phyloP scores from a whole-genome alignment of 164 flowering plant species.

The Chloranthus sessilifolius region DNA sequence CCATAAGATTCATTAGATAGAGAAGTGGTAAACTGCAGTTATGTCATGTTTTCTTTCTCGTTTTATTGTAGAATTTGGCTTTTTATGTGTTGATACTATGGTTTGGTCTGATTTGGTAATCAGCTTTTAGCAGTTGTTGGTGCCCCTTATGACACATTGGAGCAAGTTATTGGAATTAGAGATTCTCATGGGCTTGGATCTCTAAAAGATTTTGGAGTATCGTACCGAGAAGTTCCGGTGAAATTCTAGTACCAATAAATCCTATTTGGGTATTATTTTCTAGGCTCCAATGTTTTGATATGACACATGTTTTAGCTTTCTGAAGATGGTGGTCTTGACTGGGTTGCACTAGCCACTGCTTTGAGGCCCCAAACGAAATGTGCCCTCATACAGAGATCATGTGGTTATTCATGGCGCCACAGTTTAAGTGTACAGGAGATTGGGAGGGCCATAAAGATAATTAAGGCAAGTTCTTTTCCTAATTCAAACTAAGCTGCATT shows the following conservation, averaged over 20 bases:
- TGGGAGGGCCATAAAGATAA: slow-evolving; percentile 61
- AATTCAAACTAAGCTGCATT: too few relatives aligned
- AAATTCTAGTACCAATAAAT: slow-evolving; percentile 9
- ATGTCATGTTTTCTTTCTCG: neutral
- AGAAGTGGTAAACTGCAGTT: neutral
- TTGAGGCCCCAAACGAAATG: slow-evolving; percentile 70
- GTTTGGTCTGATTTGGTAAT: slow-evolving; percentile 25
- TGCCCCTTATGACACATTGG: slow-evolving; percentile 88
- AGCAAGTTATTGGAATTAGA: slow-evolving; percentile 87
- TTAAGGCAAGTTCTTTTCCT: slow-evolving; percentile 51
- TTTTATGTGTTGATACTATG: slow-evolving; percentile 24
- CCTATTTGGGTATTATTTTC: neutral
- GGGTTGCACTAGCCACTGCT: slow-evolving; percentile 51
- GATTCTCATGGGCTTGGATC: slow-evolving; percentile 66
- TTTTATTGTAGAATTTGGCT: slow-evolving; percentile 8
- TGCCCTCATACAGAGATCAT: slow-evolving; percentile 86
- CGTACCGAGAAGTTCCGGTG: slow-evolving; percentile 79
- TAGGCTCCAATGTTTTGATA: neutral
- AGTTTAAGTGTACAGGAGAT: slow-evolving; percentile 78
- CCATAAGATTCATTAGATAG: neutral
- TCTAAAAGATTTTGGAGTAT: slow-evolving; percentile 68
- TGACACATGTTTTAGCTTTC: slow-evolving; percentile 47
- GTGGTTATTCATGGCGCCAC: slow-evolving; percentile 88
- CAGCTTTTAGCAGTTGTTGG: slow-evolving; percentile 97
- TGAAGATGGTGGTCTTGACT: slow-evolving; percentile 75